These are phyloP conservation scores for Pseudonitzschia multistriata DNA, from an alignment of 108 stramenopile genomes.

Conservation along the genomic window DNA sequence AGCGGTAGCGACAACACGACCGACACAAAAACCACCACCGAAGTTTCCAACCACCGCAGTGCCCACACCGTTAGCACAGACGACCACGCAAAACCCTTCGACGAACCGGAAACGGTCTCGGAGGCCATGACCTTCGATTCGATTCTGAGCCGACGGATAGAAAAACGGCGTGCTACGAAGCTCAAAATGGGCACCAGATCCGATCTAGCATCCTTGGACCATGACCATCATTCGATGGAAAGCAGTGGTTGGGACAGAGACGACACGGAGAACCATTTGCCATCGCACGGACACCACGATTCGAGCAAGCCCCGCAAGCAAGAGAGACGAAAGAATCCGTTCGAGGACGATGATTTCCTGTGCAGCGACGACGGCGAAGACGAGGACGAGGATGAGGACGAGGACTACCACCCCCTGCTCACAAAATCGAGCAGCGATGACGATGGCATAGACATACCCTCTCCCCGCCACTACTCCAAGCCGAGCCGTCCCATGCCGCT, in stretches of 20 bases:
- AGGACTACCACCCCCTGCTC: background rate
- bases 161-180: conserved; percentile 16
- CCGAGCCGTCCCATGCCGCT: background rate
- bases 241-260: background rate
- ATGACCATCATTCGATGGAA: background rate
- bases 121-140: conserved; percentile 10
- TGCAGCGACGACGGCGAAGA: no score
- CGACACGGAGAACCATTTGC: background rate
- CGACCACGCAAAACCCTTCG: background rate
- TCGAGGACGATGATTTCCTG: conserved; percentile 2
- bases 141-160: background rate
- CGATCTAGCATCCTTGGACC: background rate
- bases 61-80: background rate
- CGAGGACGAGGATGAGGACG: background rate
- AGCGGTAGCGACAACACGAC: background rate
- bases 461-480: background rate
- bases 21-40: background rate
- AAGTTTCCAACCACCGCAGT: background rate
- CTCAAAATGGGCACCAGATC: background rate
- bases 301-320: background rate
- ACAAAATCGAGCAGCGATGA: background rate
- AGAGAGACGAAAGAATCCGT: background rate
- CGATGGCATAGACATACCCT: no score
- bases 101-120: background rate
- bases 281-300: background rate